Base-by-base conservation (phyloP, 495 filamentous ascomycete species). In the Trichodelitschia bisporula region DNA sequence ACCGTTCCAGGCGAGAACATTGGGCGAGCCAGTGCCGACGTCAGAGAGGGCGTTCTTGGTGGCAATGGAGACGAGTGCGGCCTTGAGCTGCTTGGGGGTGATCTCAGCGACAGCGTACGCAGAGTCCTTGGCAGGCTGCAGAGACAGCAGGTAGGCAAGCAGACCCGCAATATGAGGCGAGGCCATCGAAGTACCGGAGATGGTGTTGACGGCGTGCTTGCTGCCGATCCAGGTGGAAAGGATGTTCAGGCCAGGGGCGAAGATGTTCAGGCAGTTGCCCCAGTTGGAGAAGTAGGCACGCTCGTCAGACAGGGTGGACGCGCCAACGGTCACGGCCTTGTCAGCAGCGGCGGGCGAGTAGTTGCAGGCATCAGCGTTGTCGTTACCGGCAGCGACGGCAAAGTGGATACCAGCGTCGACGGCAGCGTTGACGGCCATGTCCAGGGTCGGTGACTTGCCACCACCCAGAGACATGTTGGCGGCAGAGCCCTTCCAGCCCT, bases 281-380 rank as follows among this genome's bases (percentile, higher is more conserved):
- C 71, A 95, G 72, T 99, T 99, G 67, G 89, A 95, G 72, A 99
- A 99, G 68, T 95, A 99, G 39, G 89, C 89, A 54, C 89, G 84
- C 63, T 82, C 77, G 52, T 99, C 89, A 40, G 64, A 64, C 19
- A 99, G 64, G 35, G 77, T 90, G 13, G 80, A 90, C 37, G 89
- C 89, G 49, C 83, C 89, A 36, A 99, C 89, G 29, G 89, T 99
- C 44, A 99, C 72, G 33, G 89, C 83, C 49, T 83, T 79, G 42
- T 70, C 66, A 38, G 89, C 78, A 30, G 83, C 73, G 40, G 89
- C 89, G 18, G 89, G 89, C n/a, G 89, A 99, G 65, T 95, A 99
- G 59, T 80, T 84, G 73, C 89, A 99, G 18, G 15, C 8, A 21
- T 31, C 29, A 15, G 29, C 29, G 15, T 31, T 31, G 29, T 31